phyloP scores from a whole-genome alignment of 805 yeast genomes.

The Metschnikowia continentalis region DNA sequence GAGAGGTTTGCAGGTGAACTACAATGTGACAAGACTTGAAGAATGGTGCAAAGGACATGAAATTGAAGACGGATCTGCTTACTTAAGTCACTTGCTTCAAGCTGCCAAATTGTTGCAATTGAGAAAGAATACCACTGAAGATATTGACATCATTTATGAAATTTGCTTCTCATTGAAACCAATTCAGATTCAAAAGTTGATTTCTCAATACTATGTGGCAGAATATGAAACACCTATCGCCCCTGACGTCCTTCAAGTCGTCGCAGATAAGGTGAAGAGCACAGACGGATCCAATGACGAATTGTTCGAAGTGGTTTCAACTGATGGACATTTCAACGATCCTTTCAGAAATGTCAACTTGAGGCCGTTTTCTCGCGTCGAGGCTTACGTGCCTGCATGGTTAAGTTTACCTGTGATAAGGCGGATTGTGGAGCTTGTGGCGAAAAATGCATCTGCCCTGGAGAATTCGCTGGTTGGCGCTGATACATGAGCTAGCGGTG shows the following conservation, averaged over 20 bases:
- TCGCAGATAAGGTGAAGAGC: conserved; percentile 73
- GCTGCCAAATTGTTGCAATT: conserved; percentile 91
- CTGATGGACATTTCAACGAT: conserved; percentile 75
- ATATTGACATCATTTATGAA: conserved; percentile 87
- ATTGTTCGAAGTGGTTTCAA: conserved; percentile 64
- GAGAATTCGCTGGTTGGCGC: conserved; percentile 29
- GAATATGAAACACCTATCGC: conserved; percentile 94
- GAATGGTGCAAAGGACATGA: conserved; percentile 98
- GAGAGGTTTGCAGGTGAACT: conserved; percentile 93
- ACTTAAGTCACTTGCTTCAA: conserved; percentile 83
- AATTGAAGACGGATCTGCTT: conserved; percentile 78
- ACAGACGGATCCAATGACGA: conserved; percentile 53
- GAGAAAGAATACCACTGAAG: conserved; percentile 83
- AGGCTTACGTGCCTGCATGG: conserved; percentile 94
- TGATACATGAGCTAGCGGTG: neutral
- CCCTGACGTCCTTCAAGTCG: conserved; percentile 70
- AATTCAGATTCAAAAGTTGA: conserved; percentile 89
- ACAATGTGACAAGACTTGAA: conserved; percentile 91
- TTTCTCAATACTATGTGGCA: conserved; percentile 83
- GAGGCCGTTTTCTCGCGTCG: conserved; percentile 74
- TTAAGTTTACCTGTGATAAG: conserved; percentile 84
- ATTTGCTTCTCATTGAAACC: conserved; percentile 93
- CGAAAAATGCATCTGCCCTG: conserved; percentile 74
- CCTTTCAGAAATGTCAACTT: conserved; percentile 73
- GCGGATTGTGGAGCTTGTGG: conserved; percentile 82